Evolutionary conservation across 2,329 filamentous ascomycete species (phyloP), one percentile per base, ranked within the genome.

Genomic region (Coleophoma cylindrospora): DNA sequence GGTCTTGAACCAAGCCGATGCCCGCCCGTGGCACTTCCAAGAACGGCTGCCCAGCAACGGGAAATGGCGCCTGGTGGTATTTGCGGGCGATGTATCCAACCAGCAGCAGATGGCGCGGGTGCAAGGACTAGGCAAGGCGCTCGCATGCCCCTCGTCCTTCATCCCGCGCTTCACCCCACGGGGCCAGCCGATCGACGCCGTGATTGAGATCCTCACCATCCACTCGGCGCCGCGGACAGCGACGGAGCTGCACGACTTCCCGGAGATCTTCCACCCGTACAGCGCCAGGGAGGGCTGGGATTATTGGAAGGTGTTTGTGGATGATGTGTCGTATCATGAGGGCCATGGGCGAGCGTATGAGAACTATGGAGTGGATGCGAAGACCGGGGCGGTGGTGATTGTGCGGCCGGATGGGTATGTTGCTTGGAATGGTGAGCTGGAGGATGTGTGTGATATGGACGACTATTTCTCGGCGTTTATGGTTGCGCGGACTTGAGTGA

Each of bases 171-270:
- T 70, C 45, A 77, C 72, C 1, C 70, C 72, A 2, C 50, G 48
- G 17, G 58, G 55, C 40, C 54, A 62, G 8, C 61, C 66, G 7
- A 68, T 78, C 17, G 69, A 76, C 57, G 70, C 67, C 12, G 57
- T 81, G 4, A 71, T 89, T 34, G 83, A 86, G 41, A 68, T 88
- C 0, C 61, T 87, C 3, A 78, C 81, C 0, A 66, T 84, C 0
- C 83, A 87, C 62, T 71, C 74, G 2, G 70, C 77, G 0, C 71
- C 71, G 19, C 69, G 81, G 41, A 62, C 57, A 0, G 68, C 74
- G 0, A 67, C 76, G 0, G 74, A 79, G 44, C 60, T 80, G 11
- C 63, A 76, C 22, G 74, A 77, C 41, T 70, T 80, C 22, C 75
- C 76, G 1, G 67, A 70, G 0, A 65, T 74, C 0, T 71, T 78